Evolutionary conservation across 208 protist genomes (phyloP).

Genomic region (Jaenimonas drosophilae): DNA sequence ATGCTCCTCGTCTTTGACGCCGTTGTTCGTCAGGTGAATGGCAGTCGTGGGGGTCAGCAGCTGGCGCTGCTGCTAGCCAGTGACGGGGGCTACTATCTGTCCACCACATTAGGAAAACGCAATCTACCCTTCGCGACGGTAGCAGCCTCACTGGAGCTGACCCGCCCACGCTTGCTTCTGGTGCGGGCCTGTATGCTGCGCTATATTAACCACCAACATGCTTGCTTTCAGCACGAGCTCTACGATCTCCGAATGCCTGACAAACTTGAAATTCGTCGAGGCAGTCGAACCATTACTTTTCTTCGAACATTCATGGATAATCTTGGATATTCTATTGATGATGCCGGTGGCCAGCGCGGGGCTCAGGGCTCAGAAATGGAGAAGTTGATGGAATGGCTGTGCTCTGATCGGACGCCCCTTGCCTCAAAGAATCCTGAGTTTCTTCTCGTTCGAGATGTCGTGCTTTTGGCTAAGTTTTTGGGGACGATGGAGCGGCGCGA

Average conservation of each 20-base stretch:
- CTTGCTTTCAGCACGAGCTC: constrained; percentile 18
- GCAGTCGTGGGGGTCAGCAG: constrained; percentile 14
- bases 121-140: constrained; percentile 29
- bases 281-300: constrained; percentile 44
- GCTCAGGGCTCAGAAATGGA: constrained; percentile 52
- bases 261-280: constrained; percentile 69
- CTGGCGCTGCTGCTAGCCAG: constrained; percentile 25
- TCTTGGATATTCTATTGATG: constrained; percentile 37
- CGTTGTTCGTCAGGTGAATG: constrained; percentile 18
- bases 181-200: constrained; percentile 39
- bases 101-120: constrained; percentile 42
- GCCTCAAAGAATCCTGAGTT: constrained; percentile 57
- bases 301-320: constrained; percentile 44
- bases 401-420: constrained; percentile 32
- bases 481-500: constrained; percentile 78
- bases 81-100: constrained; percentile 53
- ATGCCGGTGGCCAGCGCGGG: constrained; percentile 19
- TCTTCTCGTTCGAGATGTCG: constrained; percentile 49
- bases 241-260: constrained; percentile 68
- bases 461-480: constrained; percentile 62
- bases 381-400: constrained; percentile 67
- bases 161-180: constrained; percentile 27
- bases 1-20: constrained; percentile 74
- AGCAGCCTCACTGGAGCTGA: constrained; percentile 44
- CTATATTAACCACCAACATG: constrained; percentile 37